Evolutionary conservation across 352 stramenopile species (phyloP).

Genomic region (Phytophthora quininea): DNA sequence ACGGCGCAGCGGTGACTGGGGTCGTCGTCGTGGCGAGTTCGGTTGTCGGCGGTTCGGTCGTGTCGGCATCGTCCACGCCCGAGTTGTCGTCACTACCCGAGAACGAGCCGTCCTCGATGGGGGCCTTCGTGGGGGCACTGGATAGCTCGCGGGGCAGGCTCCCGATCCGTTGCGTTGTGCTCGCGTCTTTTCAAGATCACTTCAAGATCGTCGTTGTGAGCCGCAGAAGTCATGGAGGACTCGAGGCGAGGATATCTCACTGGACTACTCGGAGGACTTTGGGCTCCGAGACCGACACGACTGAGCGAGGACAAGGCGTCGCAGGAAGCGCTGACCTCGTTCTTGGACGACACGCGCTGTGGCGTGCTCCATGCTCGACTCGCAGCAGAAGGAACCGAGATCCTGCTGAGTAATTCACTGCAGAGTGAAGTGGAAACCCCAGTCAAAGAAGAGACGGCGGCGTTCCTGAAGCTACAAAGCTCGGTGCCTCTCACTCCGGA

Average conservation of each 20-base stretch:
- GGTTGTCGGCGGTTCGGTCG: background rate
- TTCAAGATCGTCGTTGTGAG: background rate
- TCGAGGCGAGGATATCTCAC: constrained; percentile 63
- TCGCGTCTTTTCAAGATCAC: background rate
- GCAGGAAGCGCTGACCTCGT: constrained; percentile 58
- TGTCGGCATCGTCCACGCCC: background rate
- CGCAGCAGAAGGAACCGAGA: constrained; percentile 23
- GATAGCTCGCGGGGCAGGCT: constrained; percentile 22
- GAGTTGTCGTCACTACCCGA: no score
- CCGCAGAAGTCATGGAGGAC: constrained; percentile 1
- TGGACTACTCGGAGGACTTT: constrained; percentile 67
- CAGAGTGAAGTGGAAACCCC: constrained; percentile 8
- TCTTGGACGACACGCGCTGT: constrained; percentile 78
- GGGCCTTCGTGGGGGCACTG: constrained; percentile 5
- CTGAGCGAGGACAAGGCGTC: constrained; percentile 47
- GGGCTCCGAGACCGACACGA: constrained; percentile 46
- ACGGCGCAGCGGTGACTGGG: constrained; percentile 12
- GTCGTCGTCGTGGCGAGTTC: background rate
- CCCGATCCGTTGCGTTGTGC: constrained; percentile 18
- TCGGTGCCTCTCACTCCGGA: constrained; percentile 54
- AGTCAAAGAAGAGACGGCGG: constrained; percentile 40
- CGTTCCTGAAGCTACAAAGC: constrained; percentile 70
- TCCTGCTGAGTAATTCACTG: constrained; percentile 24
- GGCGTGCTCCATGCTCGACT: constrained; percentile 63
- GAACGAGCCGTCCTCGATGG: no score